These are phyloP conservation scores for Adiantum capillusveneris DNA, from an alignment of 75 land plant genomes.

Conservation along the genomic window DNA sequence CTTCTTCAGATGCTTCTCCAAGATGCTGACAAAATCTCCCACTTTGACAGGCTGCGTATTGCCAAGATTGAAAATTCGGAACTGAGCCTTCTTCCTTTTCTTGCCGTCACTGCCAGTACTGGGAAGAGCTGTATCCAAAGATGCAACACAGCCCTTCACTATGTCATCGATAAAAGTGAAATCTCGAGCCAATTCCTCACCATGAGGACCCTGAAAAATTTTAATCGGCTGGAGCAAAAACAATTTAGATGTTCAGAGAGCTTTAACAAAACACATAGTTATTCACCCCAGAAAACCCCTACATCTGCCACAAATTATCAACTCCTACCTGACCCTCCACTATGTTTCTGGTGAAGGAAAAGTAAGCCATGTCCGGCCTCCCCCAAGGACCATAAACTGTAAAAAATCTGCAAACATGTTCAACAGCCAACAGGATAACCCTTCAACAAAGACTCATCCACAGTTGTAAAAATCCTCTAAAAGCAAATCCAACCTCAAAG, in stretches of 20 bases:
- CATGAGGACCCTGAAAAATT: conserved; percentile 55
- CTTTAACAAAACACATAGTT: no score
- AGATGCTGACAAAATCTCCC: conserved; percentile 44
- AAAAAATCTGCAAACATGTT: conserved; percentile 42
- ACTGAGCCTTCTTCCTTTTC: conserved; percentile 57
- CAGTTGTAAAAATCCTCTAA: neutral
- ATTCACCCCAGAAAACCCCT: no score
- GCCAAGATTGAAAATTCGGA: conserved; percentile 65
- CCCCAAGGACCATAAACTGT: conserved; percentile 86
- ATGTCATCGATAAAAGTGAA: conserved; percentile 80
- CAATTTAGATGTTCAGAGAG: no score
- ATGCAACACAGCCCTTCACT: conserved; percentile 63
- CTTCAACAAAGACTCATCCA: neutral
- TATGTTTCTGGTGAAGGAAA: conserved; percentile 65
- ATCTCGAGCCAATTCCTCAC: conserved; percentile 59
- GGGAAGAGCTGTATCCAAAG: conserved; percentile 55
- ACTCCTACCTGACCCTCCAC: conserved; percentile 39
- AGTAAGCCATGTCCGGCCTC: conserved; percentile 82
- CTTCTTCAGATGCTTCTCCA: conserved; percentile 60
- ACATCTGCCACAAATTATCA: no score
- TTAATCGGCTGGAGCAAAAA: conserved; percentile 67
- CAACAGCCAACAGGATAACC: neutral
- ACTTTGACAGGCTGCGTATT: conserved; percentile 77
- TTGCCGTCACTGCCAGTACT: conserved; percentile 77
- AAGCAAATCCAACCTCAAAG: conserved; percentile 8